These are phyloP conservation scores for Irpex sp. DNA, from an alignment of 1,284 basidiomycete genomes.

Conservation along the genomic window DNA sequence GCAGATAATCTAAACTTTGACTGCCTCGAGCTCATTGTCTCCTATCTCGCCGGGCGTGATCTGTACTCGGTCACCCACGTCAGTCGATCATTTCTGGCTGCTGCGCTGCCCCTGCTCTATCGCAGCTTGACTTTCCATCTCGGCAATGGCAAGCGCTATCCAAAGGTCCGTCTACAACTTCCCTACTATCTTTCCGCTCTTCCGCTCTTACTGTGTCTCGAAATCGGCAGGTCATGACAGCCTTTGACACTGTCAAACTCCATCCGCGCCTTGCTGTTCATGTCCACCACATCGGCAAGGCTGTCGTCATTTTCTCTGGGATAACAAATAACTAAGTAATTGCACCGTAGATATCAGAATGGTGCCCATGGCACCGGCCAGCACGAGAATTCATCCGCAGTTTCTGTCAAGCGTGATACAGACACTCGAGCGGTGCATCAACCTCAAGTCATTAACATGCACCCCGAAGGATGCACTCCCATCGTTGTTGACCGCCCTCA, in stretches of 20 bases:
- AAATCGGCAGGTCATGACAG: constrained; percentile 40
- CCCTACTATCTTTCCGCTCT: background rate
- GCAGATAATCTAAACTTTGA: constrained; percentile 68
- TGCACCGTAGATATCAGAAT: constrained; percentile 45
- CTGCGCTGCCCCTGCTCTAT: constrained; percentile 60
- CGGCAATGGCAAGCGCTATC: constrained; percentile 53
- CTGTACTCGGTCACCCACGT: constrained; percentile 58
- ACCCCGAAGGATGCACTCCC: constrained; percentile 39
- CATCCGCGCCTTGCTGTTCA: constrained; percentile 52
- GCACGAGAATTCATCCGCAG: constrained; percentile 31
- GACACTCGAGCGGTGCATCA: constrained; percentile 45
- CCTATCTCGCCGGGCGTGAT: constrained; percentile 47
- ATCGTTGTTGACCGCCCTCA: constrained; percentile 43
- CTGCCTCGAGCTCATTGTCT: constrained; percentile 62
- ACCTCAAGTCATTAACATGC: constrained; percentile 55
- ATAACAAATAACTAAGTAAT: background rate
- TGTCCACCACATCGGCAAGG: constrained; percentile 56
- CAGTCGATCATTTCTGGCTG: constrained; percentile 57
- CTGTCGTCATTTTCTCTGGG: background rate
- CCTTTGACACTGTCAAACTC: constrained; percentile 53
- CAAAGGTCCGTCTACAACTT: constrained; percentile 30
- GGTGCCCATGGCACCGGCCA: constrained; percentile 32
- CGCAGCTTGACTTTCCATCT: constrained; percentile 46
- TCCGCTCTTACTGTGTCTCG: background rate
- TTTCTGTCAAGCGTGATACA: constrained; percentile 51